Base-by-base conservation (phyloP, 2,329 filamentous ascomycete species). In the Apiospora rasikravindrae region DNA sequence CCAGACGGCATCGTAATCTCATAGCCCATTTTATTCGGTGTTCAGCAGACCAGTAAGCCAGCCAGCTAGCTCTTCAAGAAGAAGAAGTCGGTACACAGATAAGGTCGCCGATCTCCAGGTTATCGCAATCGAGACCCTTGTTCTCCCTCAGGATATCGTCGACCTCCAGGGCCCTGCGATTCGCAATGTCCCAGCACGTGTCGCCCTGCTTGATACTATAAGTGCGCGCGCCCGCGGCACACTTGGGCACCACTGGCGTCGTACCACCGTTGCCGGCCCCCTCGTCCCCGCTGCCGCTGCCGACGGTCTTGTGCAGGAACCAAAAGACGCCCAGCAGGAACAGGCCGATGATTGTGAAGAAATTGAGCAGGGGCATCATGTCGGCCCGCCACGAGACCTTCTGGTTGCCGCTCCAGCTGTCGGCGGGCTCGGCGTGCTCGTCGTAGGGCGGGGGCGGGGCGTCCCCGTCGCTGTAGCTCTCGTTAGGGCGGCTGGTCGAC, bases 291-390 rank as follows among this genome's bases (percentile, higher is more conserved):
- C 76, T 77, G 10, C 75, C 61, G 47, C 66, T 70, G 16, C 77
- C 76, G 0, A 81, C 76, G 2, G 78, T 79, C 71, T 79, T 77
- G 71, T 81, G 78, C 24, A 88, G 80, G 77, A 84, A 85, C 84
- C 85, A 88, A 73, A 86, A 84, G 61, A 90, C 75, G 24, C 84
- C 77, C 45, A 90, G 76, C 67, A 90, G 78, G 73, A 85, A 86
- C 22, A 89, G 76, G 4, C 87, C 81, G 70, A 89, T 82, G 47
- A 90, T 78, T 73, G 90, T 79, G 70, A 87, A 88, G 79, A 90
- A 90, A 77, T 89, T 89, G 76, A 90, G 82, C 74, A 90, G 81
- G n/a, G 86, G 86, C 81, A 83, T 84, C 81, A 88, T 81, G 73
- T 88, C 85, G 45, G 84, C 83, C 42, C 88, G 83, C 84, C 88